Conservation (phyloP, 2,329 filamentous ascomycete species). For the Penicillium freii region DNA sequence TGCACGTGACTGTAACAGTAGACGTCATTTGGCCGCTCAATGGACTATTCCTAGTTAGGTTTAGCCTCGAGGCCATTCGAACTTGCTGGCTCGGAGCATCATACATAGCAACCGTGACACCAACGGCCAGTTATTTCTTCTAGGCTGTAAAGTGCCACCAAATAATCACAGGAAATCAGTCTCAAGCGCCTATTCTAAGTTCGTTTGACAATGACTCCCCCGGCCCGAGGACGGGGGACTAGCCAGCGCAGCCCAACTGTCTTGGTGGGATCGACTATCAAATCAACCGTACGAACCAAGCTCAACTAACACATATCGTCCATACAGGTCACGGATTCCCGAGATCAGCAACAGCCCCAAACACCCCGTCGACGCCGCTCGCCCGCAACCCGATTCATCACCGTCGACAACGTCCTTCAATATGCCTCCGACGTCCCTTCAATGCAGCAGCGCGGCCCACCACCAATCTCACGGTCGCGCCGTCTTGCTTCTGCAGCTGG, state of each 20-base stretch:
- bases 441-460: slow-evolving; percentile 75
- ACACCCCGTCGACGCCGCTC: slow-evolving; percentile 32
- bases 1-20: slow-evolving; percentile 1
- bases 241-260: slow-evolving; percentile 47
- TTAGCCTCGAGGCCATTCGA: slow-evolving; percentile 1
- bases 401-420: slow-evolving; percentile 90
- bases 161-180: background rate
- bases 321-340: slow-evolving; percentile 45
- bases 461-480: slow-evolving; percentile 37
- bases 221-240: slow-evolving; percentile 30
- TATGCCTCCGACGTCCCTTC: slow-evolving; percentile 94
- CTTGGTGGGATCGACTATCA: slow-evolving; percentile 33
- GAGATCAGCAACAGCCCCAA: slow-evolving; percentile 37
- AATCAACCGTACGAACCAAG: background rate
- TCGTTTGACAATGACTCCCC: slow-evolving; percentile 28
- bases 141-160: background rate
- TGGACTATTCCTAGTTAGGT: slow-evolving; percentile 6
- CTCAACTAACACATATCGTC: slow-evolving; percentile 12
- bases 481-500: slow-evolving; percentile 35
- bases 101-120: background rate
- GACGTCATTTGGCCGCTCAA: slow-evolving; percentile 3
- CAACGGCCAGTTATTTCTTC: background rate
- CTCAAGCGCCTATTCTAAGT: background rate
- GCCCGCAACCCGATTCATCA: slow-evolving; percentile 68
- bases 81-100: slow-evolving; percentile 11